Percentiles rank a stretch among this genome's conserved stretches.
phyloP scores from a whole-genome alignment of 2,329 filamentous ascomycete species.

The Botrytis byssoidea region DNA sequence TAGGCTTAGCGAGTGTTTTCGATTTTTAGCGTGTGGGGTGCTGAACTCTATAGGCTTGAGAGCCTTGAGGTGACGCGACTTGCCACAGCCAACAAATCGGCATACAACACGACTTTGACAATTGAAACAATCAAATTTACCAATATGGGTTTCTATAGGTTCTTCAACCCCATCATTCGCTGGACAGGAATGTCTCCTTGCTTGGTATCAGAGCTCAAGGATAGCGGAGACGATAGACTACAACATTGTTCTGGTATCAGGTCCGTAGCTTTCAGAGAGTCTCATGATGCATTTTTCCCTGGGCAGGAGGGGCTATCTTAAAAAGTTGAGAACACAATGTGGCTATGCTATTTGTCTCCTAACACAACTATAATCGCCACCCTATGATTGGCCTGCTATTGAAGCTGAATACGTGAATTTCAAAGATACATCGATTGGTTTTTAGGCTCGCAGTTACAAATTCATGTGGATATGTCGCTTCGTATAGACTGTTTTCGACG shows the following conservation, averaged over 20 bases:
- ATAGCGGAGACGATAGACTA: no score
- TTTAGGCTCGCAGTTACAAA: not conserved
- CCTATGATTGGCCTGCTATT: not conserved
- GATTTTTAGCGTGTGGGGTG: not conserved
- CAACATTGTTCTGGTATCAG: not conserved
- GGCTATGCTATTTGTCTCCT: not conserved
- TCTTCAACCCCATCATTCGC: not conserved
- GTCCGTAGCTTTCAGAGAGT: not conserved
- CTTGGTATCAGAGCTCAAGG: not conserved
- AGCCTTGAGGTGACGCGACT: not conserved
- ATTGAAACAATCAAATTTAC: not conserved
- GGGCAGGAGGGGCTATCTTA: not conserved
- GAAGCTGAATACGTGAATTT: not conserved
- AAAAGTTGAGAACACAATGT: not conserved
- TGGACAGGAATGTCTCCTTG: not conserved
- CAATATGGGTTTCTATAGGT: not conserved
- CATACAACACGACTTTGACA: conserved; percentile 5
- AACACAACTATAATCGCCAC: not conserved
- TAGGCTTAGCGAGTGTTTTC: not conserved
- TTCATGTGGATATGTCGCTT: not conserved
- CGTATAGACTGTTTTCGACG: not conserved
- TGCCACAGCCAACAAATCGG: not conserved
- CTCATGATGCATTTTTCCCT: not conserved
- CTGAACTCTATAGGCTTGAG: not conserved
- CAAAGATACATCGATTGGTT: not conserved